Percentiles rank a stretch among this genome's conserved stretches.
These are phyloP conservation scores for Sungouiella thailandica DNA, from an alignment of 805 yeast genomes.

Conservation along the genomic window DNA sequence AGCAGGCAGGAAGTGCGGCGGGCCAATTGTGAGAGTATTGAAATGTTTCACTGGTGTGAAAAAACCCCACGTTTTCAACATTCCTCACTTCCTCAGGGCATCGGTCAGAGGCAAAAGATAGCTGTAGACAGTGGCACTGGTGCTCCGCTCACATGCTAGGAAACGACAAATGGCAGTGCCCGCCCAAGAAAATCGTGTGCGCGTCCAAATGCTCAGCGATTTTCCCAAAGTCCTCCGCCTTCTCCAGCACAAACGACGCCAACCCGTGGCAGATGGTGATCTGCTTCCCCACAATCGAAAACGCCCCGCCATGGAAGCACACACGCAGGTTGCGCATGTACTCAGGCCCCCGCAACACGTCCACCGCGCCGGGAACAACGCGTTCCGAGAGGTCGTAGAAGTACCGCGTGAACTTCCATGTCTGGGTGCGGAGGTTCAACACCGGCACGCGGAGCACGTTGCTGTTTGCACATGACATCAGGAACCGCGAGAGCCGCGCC, in stretches of 20 bases:
- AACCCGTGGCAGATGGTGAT: conserved; percentile 37
- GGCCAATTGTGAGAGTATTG: too few species aligned
- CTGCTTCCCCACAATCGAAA: conserved; percentile 30
- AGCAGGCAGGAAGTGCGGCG: too few species aligned
- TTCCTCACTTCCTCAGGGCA: too few species aligned
- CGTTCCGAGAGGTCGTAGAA: conserved; percentile 21
- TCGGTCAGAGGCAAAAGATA: too few species aligned
- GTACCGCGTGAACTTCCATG: conserved; percentile 36
- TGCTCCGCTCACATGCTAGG: conserved; percentile 26
- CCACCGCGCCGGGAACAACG: conserved; percentile 20
- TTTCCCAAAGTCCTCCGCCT: conserved; percentile 20
- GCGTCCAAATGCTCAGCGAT: conserved; percentile 16
- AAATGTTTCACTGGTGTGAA: too few species aligned
- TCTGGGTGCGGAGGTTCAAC: conserved; percentile 35
- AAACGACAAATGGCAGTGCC: conserved; percentile 30
- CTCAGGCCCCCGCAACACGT: conserved; percentile 16
- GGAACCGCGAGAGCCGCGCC: conserved; percentile 26
- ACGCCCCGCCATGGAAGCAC: conserved; percentile 26
- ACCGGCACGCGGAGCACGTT: conserved; percentile 30
- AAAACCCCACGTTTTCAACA: too few species aligned
- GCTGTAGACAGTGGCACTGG: too few species aligned
- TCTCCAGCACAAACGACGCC: conserved; percentile 27
- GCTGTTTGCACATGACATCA: conserved; percentile 22
- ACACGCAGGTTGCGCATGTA: conserved; percentile 24
- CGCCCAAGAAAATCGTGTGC: conserved; percentile 28